phyloP scores from a whole-genome alignment of 176 grass and related monocot species.

The Coix lacrymajobi region DNA sequence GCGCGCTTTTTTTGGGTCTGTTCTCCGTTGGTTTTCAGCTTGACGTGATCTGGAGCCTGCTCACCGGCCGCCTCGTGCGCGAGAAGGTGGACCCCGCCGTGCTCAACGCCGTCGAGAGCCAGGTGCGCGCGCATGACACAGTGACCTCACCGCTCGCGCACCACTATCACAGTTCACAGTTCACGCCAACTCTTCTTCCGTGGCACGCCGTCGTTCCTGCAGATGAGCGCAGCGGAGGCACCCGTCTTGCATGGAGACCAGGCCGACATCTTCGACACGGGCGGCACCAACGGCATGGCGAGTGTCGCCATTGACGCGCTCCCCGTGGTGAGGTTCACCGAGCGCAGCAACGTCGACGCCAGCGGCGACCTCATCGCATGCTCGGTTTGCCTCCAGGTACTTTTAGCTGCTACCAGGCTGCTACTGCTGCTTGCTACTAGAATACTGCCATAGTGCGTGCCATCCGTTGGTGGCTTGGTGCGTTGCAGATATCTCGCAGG shows the following conservation, averaged over 20 bases:
- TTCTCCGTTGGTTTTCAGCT: constrained; percentile 22
- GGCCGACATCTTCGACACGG: constrained; percentile 56
- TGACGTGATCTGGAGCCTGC: constrained; percentile 51
- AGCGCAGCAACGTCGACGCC: constrained; percentile 24
- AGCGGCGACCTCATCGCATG: constrained; percentile 41
- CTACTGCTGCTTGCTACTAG: background rate
- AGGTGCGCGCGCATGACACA: constrained; percentile 17
- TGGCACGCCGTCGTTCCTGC: background rate
- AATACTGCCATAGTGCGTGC: too few species aligned
- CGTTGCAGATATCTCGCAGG: background rate
- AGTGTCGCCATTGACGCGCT: constrained; percentile 52
- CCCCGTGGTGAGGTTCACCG: constrained; percentile 35
- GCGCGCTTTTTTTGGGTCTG: background rate
- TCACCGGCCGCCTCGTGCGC: constrained; percentile 54
- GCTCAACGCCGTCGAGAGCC: constrained; percentile 61
- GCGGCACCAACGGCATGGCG: constrained; percentile 34
- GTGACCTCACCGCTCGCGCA: background rate
- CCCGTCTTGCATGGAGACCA: constrained; percentile 5
- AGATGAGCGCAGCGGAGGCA: constrained; percentile 59
- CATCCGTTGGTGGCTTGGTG: background rate
- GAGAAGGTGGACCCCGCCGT: constrained; percentile 65
- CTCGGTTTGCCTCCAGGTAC: constrained; percentile 75
- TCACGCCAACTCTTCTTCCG: background rate
- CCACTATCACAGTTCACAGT: background rate
- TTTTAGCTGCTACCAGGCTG: too few species aligned